These are phyloP conservation scores for Potentilla sterilis DNA, from an alignment of 306 rosid species.

Conservation along the genomic window DNA sequence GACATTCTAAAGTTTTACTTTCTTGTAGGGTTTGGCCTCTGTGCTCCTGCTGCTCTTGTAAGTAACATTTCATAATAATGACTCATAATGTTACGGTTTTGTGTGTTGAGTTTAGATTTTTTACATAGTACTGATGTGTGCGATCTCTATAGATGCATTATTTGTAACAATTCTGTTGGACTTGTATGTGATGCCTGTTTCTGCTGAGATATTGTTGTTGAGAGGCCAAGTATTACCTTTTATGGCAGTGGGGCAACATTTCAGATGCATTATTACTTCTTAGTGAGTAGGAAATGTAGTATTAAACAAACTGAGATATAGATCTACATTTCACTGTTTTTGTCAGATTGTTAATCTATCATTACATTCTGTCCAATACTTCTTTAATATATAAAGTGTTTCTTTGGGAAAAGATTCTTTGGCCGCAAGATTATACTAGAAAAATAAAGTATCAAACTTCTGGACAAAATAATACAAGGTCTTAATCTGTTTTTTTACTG, in stretches of 20 bases:
- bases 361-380: not conserved
- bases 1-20: conserved; percentile 1
- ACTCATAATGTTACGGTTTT: not conserved
- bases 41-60: conserved; percentile 32
- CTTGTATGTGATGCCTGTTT: not conserved
- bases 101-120: not conserved
- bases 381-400: too few species aligned
- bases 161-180: not conserved
- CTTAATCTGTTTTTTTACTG: not conserved
- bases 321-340: not conserved
- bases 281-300: not conserved
- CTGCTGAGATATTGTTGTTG: not conserved
- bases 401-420: not conserved
- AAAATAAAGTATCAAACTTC: not conserved
- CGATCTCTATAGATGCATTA: not conserved
- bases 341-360: not conserved
- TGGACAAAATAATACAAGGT: not conserved
- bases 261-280: not conserved
- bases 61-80: conserved; percentile 26
- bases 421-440: not conserved
- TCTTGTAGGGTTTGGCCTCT: conserved; percentile 29
- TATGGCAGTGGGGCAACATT: not conserved
- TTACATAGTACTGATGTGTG: not conserved
- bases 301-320: not conserved
- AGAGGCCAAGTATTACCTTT: not conserved